A percentile compares a stretch with the other conserved stretches of the same genome.
phyloP scores from a whole-genome alignment of 768 basidiomycete species.

The Trametes elegans region DNA sequence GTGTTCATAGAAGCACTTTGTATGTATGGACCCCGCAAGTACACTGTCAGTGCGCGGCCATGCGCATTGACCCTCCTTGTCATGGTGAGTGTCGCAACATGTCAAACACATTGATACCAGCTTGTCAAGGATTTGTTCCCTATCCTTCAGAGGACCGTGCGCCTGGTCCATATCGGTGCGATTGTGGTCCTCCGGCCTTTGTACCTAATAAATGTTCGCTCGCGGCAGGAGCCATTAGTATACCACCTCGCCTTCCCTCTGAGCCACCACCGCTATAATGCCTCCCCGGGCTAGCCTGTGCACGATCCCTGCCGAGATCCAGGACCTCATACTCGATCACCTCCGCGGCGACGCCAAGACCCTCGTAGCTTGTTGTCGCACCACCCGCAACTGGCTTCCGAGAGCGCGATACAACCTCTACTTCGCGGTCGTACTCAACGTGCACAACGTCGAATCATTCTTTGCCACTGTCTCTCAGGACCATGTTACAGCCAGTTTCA shows the following conservation, averaged over 20 bases:
- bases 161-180: neutral
- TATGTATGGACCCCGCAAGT: no score
- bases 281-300: neutral
- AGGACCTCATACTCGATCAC: conserved; percentile 23
- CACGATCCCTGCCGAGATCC: conserved; percentile 21
- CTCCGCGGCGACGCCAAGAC: conserved; percentile 16
- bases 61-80: no score
- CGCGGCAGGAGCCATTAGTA: neutral
- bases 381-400: conserved; percentile 14
- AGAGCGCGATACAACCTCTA: conserved; percentile 22
- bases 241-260: neutral
- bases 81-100: no score
- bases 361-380: conserved; percentile 17
- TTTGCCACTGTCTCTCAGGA: neutral
- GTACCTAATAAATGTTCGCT: neutral
- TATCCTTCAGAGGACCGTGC: no score
- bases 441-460: neutral
- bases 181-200: neutral
- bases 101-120: no score
- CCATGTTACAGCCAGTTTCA: conserved; percentile 9
- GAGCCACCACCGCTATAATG: neutral
- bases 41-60: no score
- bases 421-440: conserved; percentile 3
- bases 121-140: no score
- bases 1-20: no score